Evolutionary conservation across 1,284 basidiomycete species (phyloP), one percentile per base, ranked within the genome.

Genomic region (Singerocomus inundabilis): DNA sequence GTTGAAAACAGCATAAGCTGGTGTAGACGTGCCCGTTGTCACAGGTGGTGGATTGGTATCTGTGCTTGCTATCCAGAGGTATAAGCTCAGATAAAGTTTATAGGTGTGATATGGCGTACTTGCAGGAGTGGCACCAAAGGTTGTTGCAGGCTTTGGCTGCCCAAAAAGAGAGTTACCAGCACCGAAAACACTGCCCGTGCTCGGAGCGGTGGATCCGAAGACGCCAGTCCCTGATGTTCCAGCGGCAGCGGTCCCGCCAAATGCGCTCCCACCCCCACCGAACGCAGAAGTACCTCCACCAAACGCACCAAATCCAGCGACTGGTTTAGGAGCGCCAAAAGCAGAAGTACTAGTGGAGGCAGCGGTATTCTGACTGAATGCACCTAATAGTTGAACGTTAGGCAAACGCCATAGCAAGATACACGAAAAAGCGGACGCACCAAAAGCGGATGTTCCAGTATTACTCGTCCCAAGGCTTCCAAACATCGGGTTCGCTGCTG

Each of bases 401-500:
- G 47, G 58, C 56, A 55, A 52, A 53, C 45, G 33, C 35, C 42
- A 49, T 48, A 45, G 44, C 56, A 49, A 49, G 48, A 49, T 37
- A 25, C 15, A 34, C 11, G 24, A 15, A 10, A 51, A 48, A 52
- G 55, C 51, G 54, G 59, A 69, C 79, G 57, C 61, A 87, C 87
- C 84, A 70, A 89, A 89, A 52, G 75, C 75, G 49, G 78, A 62
- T 25, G 72, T 64, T 12, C 71, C 70, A 4, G 71, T 60, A 42
- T 61, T 70, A 31, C 69, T 70, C 42, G 66, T 67, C 43, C 70
- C 72, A 44, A 84, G 62, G 58, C 76, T 79, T 50, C 87, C 87
- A 66, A 89, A 90, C 84, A 89, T 88, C 37, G 89, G 84, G 57
- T 91, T 91, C 2, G 80, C 76, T 62, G 83, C 83, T 42, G 84